Base-by-base conservation (phyloP, 306 rosid genomes). In the Vigna radiata region DNA sequence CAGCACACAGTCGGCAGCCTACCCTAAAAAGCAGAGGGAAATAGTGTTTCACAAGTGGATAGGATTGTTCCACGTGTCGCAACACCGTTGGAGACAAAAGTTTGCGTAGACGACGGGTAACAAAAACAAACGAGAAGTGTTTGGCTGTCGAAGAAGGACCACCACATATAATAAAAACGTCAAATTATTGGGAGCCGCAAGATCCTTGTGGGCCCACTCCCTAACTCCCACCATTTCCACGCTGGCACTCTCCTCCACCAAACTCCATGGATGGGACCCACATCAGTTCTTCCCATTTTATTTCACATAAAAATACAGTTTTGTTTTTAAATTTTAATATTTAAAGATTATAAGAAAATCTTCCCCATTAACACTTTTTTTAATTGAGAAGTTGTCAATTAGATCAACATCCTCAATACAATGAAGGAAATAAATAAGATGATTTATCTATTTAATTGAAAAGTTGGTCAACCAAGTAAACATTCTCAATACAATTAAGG, bases 141-240 rank as follows among this genome's bases (percentile, higher is more conserved):
- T 41, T 41, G 49, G 41, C 1, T 36, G 41, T 36, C 8, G 8
- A 36, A 36, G 41, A 36, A 36, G 41, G 41, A 36, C 41, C 41
- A 44, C 49, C 49, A 44, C 49, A 44, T 2, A 44, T 44, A 12
- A 44, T 12, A 44, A 14, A 11, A 53, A 49, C n/a, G 29, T 21
- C 15, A 50, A 52, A n/a, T 52, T 50, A 52, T 71, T 79, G 25
- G 41, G 31, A 79, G 74, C 61, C 83, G 14, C 68, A 64, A 27
- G 78, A 79, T 71, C 60, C 60, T 37, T 25, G 64, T 70, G 77
- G 83, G 50, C 7, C 19, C 3, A 21, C 48, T 18, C 16, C 2
- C 15, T 12, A 0, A 44, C 15, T 44, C 16, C 16, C 49, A 29
- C 33, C n/a, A 33, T 8, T 15, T 37, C 39, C 82, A 70, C 71